These are phyloP conservation scores for Pleurotus pulmonarius DNA, from an alignment of 768 basidiomycete genomes.

Conservation along the genomic window DNA sequence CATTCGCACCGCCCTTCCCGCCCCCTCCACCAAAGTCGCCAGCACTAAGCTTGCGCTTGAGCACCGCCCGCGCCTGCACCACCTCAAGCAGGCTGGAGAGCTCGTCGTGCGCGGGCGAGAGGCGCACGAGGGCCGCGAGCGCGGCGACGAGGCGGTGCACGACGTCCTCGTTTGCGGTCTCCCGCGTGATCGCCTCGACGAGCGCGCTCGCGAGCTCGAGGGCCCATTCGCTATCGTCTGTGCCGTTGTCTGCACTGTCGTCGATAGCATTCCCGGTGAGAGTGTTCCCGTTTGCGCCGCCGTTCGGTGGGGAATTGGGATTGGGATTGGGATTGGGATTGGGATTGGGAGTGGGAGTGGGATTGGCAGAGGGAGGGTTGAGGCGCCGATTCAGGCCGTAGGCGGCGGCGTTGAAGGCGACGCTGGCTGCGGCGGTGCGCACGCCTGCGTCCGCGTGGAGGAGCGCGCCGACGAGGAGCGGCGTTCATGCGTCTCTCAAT, in stretches of 20 bases:
- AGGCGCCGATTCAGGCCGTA: constrained; percentile 12
- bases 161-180: constrained; percentile 78
- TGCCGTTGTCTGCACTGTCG: constrained; percentile 28
- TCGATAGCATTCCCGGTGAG: no score
- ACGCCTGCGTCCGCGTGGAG: constrained; percentile 66
- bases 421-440: constrained; percentile 75
- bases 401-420: constrained; percentile 74
- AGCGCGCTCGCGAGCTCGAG: constrained; percentile 80
- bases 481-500: constrained; percentile 35
- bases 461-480: constrained; percentile 61
- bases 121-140: constrained; percentile 69
- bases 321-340: no score
- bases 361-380: no score
- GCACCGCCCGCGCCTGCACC: constrained; percentile 52
- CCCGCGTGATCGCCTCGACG: constrained; percentile 72
- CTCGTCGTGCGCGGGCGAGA: constrained; percentile 69
- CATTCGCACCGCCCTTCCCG: constrained; percentile 44
- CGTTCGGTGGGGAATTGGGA: constrained; percentile 14
- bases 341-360: no score
- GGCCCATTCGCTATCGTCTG: constrained; percentile 61
- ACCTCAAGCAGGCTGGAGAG: constrained; percentile 63
- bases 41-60: constrained; percentile 55
- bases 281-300: neutral
- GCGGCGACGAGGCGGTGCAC: constrained; percentile 83
- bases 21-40: constrained; percentile 22